A percentile compares a stretch with the other conserved stretches of the same genome.
These are phyloP conservation scores for Venustampulla echinocandica DNA, from an alignment of 495 filamentous ascomycete genomes.

Conservation along the genomic window DNA sequence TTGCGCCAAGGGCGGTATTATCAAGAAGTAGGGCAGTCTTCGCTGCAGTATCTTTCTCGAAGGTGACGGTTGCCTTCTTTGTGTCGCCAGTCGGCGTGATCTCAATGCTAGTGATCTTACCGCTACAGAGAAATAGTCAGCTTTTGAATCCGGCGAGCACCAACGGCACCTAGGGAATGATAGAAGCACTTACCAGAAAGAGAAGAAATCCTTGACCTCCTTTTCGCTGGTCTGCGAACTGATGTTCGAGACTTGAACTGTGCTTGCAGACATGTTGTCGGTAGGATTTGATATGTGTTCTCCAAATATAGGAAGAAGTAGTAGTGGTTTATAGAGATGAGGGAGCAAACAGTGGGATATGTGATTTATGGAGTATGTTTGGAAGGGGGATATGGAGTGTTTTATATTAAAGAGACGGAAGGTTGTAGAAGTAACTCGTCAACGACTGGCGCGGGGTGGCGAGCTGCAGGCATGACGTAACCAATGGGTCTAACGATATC, in stretches of 20 bases:
- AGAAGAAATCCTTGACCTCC: constrained; percentile 95
- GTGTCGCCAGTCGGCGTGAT: constrained; percentile 58
- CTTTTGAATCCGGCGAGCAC: neutral
- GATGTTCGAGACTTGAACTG: constrained; percentile 72
- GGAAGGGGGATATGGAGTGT: too few relatives aligned
- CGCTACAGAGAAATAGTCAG: constrained; percentile 44
- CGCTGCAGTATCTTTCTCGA: constrained; percentile 90
- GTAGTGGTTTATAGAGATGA: too few relatives aligned
- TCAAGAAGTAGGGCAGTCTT: constrained; percentile 95
- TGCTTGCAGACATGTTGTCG: constrained; percentile 31
- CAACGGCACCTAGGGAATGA: too few relatives aligned
- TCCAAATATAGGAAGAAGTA: too few relatives aligned
- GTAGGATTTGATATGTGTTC: too few relatives aligned
- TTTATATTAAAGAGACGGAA: too few relatives aligned
- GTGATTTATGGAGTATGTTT: too few relatives aligned
- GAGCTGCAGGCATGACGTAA: too few relatives aligned
- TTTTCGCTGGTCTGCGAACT: constrained; percentile 69
- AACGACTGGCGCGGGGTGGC: too few relatives aligned
- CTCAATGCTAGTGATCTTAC: constrained; percentile 79
- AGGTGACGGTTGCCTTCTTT: constrained; percentile 82
- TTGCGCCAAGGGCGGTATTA: constrained; percentile 80
- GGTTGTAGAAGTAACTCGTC: too few relatives aligned
- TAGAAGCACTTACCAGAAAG: constrained; percentile 96
- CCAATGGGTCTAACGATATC: too few relatives aligned
- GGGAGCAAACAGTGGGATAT: too few relatives aligned